phyloP scores from a whole-genome alignment of 768 basidiomycete species.

The Candolleomyces eurysporus region DNA sequence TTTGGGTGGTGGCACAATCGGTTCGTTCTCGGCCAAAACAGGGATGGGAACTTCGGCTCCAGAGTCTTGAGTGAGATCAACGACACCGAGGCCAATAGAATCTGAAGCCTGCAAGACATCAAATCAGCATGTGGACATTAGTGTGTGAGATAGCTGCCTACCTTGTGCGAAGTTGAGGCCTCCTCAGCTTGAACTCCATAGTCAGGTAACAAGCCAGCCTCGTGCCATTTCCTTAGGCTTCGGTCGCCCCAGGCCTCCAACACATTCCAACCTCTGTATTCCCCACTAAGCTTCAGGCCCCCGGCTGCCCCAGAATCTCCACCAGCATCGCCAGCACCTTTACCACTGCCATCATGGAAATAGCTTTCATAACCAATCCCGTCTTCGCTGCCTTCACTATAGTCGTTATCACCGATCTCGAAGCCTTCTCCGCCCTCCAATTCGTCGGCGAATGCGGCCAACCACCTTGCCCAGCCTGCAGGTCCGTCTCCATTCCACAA shows the following conservation, averaged over 20 bases:
- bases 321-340: conserved; percentile 76
- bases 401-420: conserved; percentile 67
- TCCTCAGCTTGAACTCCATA: conserved; percentile 35
- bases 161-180: conserved; percentile 50
- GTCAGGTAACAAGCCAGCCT: conserved; percentile 68
- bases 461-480: conserved; percentile 93
- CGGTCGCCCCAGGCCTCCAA: conserved; percentile 92
- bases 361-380: conserved; percentile 85
- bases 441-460: conserved; percentile 88
- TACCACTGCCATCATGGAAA: conserved; percentile 77
- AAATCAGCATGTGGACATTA: conserved; percentile 15
- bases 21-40: conserved; percentile 45
- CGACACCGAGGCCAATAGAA: conserved; percentile 42
- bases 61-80: conserved; percentile 37
- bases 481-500: conserved; percentile 89
- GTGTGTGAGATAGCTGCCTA: conserved; percentile 10
- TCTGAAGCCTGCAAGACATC: conserved; percentile 35
- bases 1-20: conserved; percentile 29
- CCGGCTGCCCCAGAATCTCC: conserved; percentile 69
- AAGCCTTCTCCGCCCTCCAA: conserved; percentile 87
- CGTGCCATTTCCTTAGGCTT: conserved; percentile 84
- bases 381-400: conserved; percentile 76
- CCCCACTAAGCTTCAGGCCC: conserved; percentile 74
- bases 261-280: conserved; percentile 91
- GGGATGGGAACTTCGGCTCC: conserved; percentile 62